Evolutionary conservation across 805 yeast genomes (phyloP).

Genomic region (Sugiyamaella qingdaonensis): DNA sequence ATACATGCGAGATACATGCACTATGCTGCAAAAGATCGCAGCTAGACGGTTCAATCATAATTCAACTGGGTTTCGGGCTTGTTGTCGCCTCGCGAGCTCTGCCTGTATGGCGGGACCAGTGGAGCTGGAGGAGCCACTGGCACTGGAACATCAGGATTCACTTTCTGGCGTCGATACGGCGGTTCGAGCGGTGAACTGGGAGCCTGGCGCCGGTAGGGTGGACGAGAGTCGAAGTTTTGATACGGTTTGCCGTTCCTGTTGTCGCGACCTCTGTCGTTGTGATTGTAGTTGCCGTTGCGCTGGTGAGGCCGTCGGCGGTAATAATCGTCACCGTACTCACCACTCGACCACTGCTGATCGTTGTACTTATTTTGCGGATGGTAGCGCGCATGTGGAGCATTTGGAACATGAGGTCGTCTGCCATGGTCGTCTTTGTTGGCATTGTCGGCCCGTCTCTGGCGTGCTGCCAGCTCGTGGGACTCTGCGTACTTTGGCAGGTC

Average conservation of each 20-base stretch:
- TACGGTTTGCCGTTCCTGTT: not conserved
- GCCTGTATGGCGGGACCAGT: conserved; percentile 12
- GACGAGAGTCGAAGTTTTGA: conserved; percentile 4
- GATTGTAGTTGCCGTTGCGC: not conserved
- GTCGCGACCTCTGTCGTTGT: conserved; percentile 3
- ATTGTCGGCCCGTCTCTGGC: conserved; percentile 2
- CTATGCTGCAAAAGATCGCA: not conserved
- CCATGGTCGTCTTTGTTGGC: conserved; percentile 7
- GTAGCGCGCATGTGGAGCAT: conserved; percentile 14
- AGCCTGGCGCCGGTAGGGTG: conserved; percentile 9
- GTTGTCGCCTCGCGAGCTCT: not conserved
- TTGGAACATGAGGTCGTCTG: conserved; percentile 12
- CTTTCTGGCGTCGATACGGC: conserved; percentile 1
- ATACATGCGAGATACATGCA: not conserved
- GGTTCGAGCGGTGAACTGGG: not conserved
- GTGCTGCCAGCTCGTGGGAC: conserved; percentile 76
- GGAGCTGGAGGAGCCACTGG: too few relatives aligned
- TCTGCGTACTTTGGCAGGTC: conserved; percentile 73
- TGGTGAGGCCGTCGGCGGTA: not conserved
- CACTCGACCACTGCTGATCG: not conserved
- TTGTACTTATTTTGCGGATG: conserved; percentile 6
- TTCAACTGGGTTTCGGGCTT: not conserved
- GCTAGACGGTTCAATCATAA: not conserved
- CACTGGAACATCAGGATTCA: not conserved
- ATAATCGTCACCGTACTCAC: not conserved